Conservation (phyloP, 2,329 filamentous ascomycete species). For the Emergomyces orientalis region DNA sequence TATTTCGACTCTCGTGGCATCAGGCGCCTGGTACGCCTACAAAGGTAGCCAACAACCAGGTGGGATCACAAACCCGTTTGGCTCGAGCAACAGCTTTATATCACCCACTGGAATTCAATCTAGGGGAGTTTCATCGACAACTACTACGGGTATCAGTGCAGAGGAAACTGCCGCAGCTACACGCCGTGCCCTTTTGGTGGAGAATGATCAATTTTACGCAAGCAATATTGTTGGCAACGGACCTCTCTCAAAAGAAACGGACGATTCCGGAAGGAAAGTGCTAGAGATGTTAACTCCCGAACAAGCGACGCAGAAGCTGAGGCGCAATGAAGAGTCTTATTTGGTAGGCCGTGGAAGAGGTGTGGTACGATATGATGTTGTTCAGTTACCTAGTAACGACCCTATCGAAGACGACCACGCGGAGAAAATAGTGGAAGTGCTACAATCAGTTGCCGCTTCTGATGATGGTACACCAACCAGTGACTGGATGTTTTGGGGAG, state of each 20-base stretch:
- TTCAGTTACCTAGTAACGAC: slow-evolving; percentile 90
- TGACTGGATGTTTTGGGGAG: slow-evolving; percentile 99
- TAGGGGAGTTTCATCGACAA: slow-evolving; percentile 21
- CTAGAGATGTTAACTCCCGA: slow-evolving; percentile 95
- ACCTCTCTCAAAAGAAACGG: slow-evolving; percentile 78
- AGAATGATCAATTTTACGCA: slow-evolving; percentile 82
- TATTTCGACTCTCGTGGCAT: slow-evolving; percentile 40
- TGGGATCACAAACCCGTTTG: slow-evolving; percentile 12
- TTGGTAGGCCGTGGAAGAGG: slow-evolving; percentile 80
- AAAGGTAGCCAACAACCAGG: slow-evolving; percentile 26
- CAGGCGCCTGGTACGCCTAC: slow-evolving; percentile 43
- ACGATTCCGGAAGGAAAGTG: slow-evolving; percentile 73
- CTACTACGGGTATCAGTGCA: slow-evolving; percentile 22
- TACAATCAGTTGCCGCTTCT: slow-evolving; percentile 48
- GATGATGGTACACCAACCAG: slow-evolving; percentile 50
- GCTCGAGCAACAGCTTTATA: slow-evolving; percentile 18
- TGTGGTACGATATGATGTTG: slow-evolving; percentile 87
- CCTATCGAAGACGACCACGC: slow-evolving; percentile 98
- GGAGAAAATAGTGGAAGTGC: slow-evolving; percentile 93
- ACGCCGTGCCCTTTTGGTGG: slow-evolving; percentile 67
- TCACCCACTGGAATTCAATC: slow-evolving; percentile 17
- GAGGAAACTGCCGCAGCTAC: slow-evolving; percentile 40
- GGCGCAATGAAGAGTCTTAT: slow-evolving; percentile 85
- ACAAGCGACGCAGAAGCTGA: slow-evolving; percentile 80
- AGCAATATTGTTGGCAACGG: slow-evolving; percentile 76